A percentile compares a stretch with the other conserved stretches of the same genome.
Evolutionary conservation across 331 rosid species (phyloP).

Genomic region (Malus hybrid): DNA sequence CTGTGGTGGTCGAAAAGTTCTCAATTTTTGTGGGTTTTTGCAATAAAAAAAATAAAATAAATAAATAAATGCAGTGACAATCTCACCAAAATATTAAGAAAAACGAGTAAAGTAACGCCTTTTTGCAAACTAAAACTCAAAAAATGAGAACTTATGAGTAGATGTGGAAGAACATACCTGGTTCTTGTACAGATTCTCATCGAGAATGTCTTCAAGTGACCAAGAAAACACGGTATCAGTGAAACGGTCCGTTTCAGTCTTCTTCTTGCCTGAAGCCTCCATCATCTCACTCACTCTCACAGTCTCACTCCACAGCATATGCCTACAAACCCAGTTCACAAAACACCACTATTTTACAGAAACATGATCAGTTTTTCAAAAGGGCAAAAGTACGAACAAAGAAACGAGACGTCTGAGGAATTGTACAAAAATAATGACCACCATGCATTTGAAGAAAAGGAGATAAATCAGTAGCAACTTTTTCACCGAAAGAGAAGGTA

Average conservation of each 20-base stretch:
- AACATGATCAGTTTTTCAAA: background rate
- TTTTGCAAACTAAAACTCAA: too few relatives aligned
- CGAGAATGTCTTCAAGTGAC: too few relatives aligned
- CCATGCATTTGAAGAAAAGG: background rate
- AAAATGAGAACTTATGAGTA: too few relatives aligned
- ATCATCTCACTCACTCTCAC: conserved; percentile 8
- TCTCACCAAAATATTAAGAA: too few relatives aligned
- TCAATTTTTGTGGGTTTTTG: too few relatives aligned
- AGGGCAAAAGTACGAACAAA: background rate
- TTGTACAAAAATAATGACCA: too few relatives aligned
- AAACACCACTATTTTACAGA: background rate
- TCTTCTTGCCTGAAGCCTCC: conserved; percentile 21
- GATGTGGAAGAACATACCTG: too few relatives aligned
- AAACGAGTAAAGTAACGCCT: too few relatives aligned
- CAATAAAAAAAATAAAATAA: too few relatives aligned
- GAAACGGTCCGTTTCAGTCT: conserved; percentile 17
- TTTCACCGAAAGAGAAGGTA: background rate
- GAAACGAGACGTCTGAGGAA: background rate
- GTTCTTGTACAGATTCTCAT: too few relatives aligned
- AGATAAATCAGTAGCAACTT: background rate
- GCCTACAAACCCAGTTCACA: background rate
- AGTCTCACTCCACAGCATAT: background rate
- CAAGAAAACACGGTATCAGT: background rate
- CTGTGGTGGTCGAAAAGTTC: too few relatives aligned
- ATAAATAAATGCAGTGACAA: too few relatives aligned